Evolutionary conservation across 2,329 filamentous ascomycete genomes (phyloP).

Genomic region (Cytospora mali): DNA sequence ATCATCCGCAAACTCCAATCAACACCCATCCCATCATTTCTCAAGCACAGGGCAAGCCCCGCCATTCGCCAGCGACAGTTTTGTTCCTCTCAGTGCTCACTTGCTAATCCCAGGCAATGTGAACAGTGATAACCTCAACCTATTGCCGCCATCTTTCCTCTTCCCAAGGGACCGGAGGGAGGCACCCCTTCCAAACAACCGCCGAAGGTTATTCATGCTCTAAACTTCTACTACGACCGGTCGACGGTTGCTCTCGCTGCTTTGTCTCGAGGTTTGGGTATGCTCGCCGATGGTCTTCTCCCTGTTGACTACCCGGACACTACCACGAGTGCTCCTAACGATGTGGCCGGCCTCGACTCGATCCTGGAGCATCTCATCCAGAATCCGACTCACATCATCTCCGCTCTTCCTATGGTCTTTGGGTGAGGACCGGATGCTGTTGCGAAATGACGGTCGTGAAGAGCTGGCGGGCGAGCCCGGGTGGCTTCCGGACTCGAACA

Average conservation of each 20-base stretch:
- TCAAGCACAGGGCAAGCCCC: neutral
- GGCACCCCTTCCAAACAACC: conserved; percentile 9
- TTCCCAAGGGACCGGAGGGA: neutral
- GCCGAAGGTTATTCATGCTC: conserved; percentile 25
- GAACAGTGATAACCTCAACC: neutral
- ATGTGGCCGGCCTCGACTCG: conserved; percentile 77
- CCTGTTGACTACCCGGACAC: conserved; percentile 59
- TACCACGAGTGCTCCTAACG: conserved; percentile 67
- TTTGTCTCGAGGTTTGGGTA: conserved; percentile 45
- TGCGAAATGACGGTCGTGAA: conserved; percentile 26
- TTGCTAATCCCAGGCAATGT: conserved; percentile 10
- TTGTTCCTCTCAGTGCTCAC: conserved; percentile 8
- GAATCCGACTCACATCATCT: conserved; percentile 89
- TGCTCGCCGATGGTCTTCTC: conserved; percentile 38
- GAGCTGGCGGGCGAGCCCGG: conserved; percentile 36
- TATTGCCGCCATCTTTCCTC: neutral
- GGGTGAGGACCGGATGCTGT: conserved; percentile 33
- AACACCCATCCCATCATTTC: conserved; percentile 14
- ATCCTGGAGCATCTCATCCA: conserved; percentile 96
- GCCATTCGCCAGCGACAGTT: conserved; percentile 1
- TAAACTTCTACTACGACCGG: conserved; percentile 26
- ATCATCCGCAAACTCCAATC: conserved; percentile 16
- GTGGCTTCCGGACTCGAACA: conserved; percentile 24
- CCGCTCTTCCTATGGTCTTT: conserved; percentile 64
- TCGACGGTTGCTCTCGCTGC: conserved; percentile 27